phyloP scores from a whole-genome alignment of 164 flowering plant species.

The Hamamelis virginiana region DNA sequence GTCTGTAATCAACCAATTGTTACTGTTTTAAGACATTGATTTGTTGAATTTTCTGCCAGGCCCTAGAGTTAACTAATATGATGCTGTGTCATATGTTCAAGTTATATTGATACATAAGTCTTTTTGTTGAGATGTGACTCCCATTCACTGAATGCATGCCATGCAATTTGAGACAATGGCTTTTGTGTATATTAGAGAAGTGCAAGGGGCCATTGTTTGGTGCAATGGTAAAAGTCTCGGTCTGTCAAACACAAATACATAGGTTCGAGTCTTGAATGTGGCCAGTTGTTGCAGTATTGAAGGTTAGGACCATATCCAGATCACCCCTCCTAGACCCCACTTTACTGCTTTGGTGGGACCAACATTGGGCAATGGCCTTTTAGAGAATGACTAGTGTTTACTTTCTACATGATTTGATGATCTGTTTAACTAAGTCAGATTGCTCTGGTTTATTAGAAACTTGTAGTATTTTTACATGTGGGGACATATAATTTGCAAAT shows the following conservation, averaged over 20 bases:
- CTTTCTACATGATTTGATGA: neutral
- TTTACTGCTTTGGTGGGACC: no score
- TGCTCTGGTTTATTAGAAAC: neutral
- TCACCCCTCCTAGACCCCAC: no score
- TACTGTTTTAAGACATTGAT: neutral
- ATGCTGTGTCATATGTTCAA: neutral
- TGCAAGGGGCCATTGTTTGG: no score
- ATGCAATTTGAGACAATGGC: neutral
- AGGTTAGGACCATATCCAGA: no score
- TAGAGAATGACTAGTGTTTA: neutral
- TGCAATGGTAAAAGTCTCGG: no score
- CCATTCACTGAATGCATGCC: neutral
- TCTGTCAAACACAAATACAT: no score
- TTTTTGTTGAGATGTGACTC: neutral
- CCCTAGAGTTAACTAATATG: neutral
- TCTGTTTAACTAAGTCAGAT: constrained; percentile 4
- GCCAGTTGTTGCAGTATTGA: no score
- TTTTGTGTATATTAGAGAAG: neutral
- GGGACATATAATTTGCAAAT: neutral
- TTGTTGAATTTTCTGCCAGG: neutral
- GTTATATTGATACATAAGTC: neutral
- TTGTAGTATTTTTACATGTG: neutral
- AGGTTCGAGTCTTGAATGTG: no score
- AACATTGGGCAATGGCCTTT: no score
- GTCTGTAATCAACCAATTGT: neutral